These are phyloP conservation scores for Fusarium humuli DNA, from an alignment of 2,329 filamentous ascomycete species.

Conservation along the genomic window DNA sequence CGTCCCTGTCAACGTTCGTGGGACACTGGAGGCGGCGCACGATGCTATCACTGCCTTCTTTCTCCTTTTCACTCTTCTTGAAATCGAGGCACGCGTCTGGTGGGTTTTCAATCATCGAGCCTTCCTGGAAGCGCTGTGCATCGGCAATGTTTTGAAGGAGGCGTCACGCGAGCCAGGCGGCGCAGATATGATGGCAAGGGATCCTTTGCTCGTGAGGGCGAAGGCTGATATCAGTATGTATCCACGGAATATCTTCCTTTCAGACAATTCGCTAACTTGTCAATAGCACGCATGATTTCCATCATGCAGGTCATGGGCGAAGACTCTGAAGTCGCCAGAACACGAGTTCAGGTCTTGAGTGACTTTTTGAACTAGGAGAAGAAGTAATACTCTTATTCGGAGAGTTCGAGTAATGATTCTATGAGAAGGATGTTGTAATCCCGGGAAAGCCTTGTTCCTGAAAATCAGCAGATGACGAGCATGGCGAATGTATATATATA, in stretches of 20 bases:
- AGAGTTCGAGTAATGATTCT: constrained; percentile 19
- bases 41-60: constrained; percentile 82
- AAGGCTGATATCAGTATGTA: constrained; percentile 70
- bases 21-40: constrained; percentile 79
- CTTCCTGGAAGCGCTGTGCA: constrained; percentile 80
- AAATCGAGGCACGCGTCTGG: constrained; percentile 80
- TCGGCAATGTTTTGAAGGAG: constrained; percentile 69
- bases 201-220: constrained; percentile 70
- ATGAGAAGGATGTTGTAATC: constrained; percentile 8
- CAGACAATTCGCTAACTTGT: constrained; percentile 15
- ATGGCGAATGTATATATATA: constrained; percentile 9
- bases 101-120: constrained; percentile 87
- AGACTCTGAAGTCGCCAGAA: constrained; percentile 69
- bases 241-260: neutral
- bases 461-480: neutral
- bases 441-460: neutral
- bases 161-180: constrained; percentile 59
- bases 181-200: constrained; percentile 60
- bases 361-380: constrained; percentile 57
- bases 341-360: constrained; percentile 68
- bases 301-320: constrained; percentile 71
- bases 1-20: constrained; percentile 73
- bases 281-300: constrained; percentile 69
- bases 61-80: constrained; percentile 75
- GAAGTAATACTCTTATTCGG: neutral